These are phyloP conservation scores for Exophiala viscosa DNA, from an alignment of 2,329 filamentous ascomycete genomes.

Conservation along the genomic window DNA sequence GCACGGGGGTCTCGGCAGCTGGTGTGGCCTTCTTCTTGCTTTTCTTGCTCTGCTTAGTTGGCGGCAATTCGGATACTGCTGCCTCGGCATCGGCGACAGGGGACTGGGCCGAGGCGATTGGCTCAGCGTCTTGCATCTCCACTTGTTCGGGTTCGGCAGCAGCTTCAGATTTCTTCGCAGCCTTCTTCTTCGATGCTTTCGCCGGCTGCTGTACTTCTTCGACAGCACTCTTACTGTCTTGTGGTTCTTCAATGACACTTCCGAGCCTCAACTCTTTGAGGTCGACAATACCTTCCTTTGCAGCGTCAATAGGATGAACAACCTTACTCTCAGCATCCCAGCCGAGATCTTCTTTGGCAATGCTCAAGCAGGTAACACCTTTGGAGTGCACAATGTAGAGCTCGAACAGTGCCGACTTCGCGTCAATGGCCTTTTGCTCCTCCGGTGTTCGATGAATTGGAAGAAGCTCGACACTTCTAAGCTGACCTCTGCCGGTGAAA, in stretches of 20 bases:
- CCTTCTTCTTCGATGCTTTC: constrained; percentile 42
- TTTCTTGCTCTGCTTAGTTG: constrained; percentile 27
- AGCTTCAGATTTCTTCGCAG: constrained; percentile 34
- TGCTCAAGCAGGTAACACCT: constrained; percentile 82
- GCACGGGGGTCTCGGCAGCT: constrained; percentile 1
- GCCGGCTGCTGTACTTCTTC: constrained; percentile 39
- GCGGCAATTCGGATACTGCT: constrained; percentile 9
- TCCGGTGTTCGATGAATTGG: constrained; percentile 54
- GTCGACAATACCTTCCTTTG: constrained; percentile 68
- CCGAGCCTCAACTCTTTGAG: constrained; percentile 63
- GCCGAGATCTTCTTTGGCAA: constrained; percentile 85
- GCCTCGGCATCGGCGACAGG: constrained; percentile 4
- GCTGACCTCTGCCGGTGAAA: constrained; percentile 76
- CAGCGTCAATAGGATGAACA: constrained; percentile 68
- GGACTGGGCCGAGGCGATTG: constrained; percentile 13
- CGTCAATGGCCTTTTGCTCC: constrained; percentile 53
- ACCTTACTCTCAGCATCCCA: constrained; percentile 92
- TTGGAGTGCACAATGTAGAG: constrained; percentile 97
- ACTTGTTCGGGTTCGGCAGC: constrained; percentile 26
- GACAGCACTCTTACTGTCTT: constrained; percentile 36
- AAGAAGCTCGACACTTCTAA: constrained; percentile 87
- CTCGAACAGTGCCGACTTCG: constrained; percentile 79
- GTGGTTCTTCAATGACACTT: constrained; percentile 38
- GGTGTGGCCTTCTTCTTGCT: constrained; percentile 25
- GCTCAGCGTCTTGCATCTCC: constrained; percentile 30